Evolutionary conservation across 192 early-diverging fungal species (phyloP), one percentile per base, ranked within the genome.

Genomic region (Coemansia sp.): DNA sequence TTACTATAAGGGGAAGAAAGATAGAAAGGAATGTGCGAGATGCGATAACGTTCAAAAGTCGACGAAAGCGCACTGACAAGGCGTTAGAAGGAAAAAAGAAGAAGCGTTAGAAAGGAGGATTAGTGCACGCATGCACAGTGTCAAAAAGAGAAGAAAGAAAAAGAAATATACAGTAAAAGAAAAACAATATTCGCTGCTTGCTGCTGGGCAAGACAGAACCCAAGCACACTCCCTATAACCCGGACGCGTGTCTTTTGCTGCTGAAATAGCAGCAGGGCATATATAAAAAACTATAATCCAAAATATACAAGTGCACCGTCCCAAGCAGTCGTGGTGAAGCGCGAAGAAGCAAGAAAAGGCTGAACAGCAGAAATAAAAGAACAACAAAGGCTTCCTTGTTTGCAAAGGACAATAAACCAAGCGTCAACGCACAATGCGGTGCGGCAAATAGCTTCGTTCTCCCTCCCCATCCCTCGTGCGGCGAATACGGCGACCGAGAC

Each of bases 1-100:
- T 39, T 59, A 9, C 57, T 59, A 59, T 59, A 52, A 52, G 65
- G 56, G 32, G 39, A 52, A 62, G 19, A 52, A 56, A 59, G 15
- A 21, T 41, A 13, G 39, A 5, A 13, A 26, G 26, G 26, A 10
- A 47, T 37, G 56, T 21, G 19, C 8, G 40, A 53, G 40, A 43
- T 42, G 56, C 19, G 44, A 49, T 26, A 10, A 13, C 26, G 23
- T 26, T 54, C 52, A 23, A 54, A 26, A 26, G 6, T 23, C 52
- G 52, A 26, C 8, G 19, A 21, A 16, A 18, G 12, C 52, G 48
- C 18, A 50, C 48, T n/a, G 48, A 12, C 48, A 10, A 50, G 2
- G 18, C 48, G 48, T n/a, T 16, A 15, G 49, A 18, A 50, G 16
- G 4, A n/a, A 18, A 3, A 54, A 26, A 21, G 9, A 21, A 26